Evolutionary conservation across 2,329 filamentous ascomycete genomes (phyloP).

Genomic region (Microdochium paspali): DNA sequence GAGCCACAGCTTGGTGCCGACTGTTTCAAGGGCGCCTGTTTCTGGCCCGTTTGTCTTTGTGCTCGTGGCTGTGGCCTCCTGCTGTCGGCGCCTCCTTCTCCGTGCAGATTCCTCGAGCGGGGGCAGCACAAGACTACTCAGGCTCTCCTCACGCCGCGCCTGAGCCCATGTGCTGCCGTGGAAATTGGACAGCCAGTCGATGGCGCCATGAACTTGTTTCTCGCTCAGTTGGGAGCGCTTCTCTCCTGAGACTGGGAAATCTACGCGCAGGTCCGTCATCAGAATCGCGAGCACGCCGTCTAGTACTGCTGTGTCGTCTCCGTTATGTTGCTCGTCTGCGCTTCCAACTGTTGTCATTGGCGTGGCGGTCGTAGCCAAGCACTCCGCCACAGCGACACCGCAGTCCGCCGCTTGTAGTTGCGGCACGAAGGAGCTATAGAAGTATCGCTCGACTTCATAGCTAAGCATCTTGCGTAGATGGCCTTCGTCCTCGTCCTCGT

Average conservation of each 20-base stretch:
- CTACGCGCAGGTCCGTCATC: constrained; percentile 43
- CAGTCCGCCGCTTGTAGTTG: constrained; percentile 21
- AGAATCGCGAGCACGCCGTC: constrained; percentile 40
- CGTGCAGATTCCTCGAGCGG: constrained; percentile 43
- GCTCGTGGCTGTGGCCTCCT: not conserved
- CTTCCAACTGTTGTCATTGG: too few species aligned
- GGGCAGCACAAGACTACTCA: constrained; percentile 34
- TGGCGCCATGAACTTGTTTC: constrained; percentile 38
- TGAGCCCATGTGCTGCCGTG: constrained; percentile 43
- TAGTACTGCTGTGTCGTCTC: constrained; percentile 16
- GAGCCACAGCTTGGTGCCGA: constrained; percentile 38
- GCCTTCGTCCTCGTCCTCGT: constrained; percentile 39
- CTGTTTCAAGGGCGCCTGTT: constrained; percentile 7
- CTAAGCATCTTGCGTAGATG: constrained; percentile 57
- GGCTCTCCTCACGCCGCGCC: constrained; percentile 13
- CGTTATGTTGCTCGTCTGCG: not conserved
- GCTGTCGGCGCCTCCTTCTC: constrained; percentile 8
- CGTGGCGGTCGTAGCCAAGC: constrained; percentile 34
- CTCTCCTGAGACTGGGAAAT: constrained; percentile 47
- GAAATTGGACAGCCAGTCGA: constrained; percentile 56
- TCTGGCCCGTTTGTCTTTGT: not conserved
- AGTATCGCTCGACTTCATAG: constrained; percentile 58
- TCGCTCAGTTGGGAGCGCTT: constrained; percentile 36
- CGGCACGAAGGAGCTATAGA: constrained; percentile 49
- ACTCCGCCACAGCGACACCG: constrained; percentile 37